Evolutionary conservation across 495 filamentous ascomycete species (phyloP), one percentile per base, ranked within the genome.

Genomic region (Daldinia loculata): DNA sequence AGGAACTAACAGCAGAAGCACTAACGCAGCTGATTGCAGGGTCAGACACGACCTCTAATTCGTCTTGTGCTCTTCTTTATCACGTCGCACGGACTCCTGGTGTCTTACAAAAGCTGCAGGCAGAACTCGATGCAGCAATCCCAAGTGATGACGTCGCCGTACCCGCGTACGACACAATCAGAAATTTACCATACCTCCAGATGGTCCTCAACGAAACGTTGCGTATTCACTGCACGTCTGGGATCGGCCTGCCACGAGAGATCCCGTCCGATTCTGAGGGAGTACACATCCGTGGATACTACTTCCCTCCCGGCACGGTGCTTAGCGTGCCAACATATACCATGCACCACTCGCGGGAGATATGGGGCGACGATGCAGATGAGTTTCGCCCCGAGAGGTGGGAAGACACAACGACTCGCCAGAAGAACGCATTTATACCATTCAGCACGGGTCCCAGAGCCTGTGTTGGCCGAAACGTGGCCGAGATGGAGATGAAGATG

Each of bases 21-120:
- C 81, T 96, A 22, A 97, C 93, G 1, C 94, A 97, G 79, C 83
- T 97, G 41, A 97, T 97, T 73, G 94, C 94, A 3, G 94, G 94
- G 27, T 92, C 89, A 51, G 94, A 97, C 77, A 97, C 94, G 0
- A 97, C 93, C 2, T 91, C 89, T 66, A 97, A 97, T 82, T 93
- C 93, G 3, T 89, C 89, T 52, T 97, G 94, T 77, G 93, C 94
- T 2, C 87, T 96, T 48, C 85, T 97, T 15, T 97, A 89, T 83
- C 90, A 92, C 84, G 88, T 84, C 27, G 80, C 90, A 39, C 82
- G 84, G 53, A 93, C 91, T 6, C 89, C 92, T 0, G 87, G 89
- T 22, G 92, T 96, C 2, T 76, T 95, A 6, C 69, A 80, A 58
- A 93, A 89, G 76, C 79, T 97, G 61, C 92, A 91, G 52, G 81